Conservation (phyloP, 1,284 basidiomycete genomes). For the Dichomitus squalens region DNA sequence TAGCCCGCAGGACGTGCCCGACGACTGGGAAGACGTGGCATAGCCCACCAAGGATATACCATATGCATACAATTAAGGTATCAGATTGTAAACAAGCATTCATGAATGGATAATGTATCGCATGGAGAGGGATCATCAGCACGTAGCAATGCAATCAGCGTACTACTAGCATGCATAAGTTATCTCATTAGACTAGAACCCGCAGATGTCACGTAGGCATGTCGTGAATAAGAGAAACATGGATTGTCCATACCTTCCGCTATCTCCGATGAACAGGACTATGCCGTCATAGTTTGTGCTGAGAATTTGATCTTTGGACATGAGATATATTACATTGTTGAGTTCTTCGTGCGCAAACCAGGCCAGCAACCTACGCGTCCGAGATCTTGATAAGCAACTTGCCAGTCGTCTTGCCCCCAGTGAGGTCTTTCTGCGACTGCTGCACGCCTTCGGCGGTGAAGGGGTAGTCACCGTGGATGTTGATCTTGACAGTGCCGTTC, state of each 20-base stretch:
- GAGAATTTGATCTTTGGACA: background rate
- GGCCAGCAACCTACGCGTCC: constrained; percentile 15
- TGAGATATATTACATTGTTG: background rate
- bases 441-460: constrained; percentile 83
- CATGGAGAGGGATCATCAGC: too few species aligned
- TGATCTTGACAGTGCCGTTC: constrained; percentile 67
- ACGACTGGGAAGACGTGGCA: constrained; percentile 57
- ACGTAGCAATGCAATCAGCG: too few species aligned
- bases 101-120: too few species aligned
- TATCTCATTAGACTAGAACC: too few species aligned
- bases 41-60: constrained; percentile 5
- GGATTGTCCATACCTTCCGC: too few species aligned
- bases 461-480: constrained; percentile 78
- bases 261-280: too few species aligned
- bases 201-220: too few species aligned
- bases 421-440: constrained; percentile 82
- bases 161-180: too few species aligned
- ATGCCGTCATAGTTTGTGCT: background rate
- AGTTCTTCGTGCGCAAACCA: background rate
- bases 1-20: constrained; percentile 40
- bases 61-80: too few species aligned
- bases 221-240: too few species aligned
- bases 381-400: constrained; percentile 76
- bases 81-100: too few species aligned
- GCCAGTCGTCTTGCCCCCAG: constrained; percentile 75